Evolutionary conservation across 192 early-diverging fungal species (phyloP).

Genomic region (Podochytrium sp.): DNA sequence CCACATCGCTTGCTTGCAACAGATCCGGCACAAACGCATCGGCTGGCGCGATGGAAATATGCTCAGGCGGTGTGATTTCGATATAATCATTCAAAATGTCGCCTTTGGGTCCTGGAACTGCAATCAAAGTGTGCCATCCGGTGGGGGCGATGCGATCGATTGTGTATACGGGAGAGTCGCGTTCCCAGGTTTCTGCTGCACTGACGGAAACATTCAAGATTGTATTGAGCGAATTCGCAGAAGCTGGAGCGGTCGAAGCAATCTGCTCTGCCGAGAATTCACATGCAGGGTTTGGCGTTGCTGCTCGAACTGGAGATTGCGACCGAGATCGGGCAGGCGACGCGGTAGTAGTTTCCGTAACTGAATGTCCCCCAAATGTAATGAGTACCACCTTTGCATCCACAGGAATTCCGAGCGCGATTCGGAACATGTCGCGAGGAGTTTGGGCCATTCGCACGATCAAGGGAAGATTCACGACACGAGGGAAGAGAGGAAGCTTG

Average conservation of each 20-base stretch:
- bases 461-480: conserved; percentile 26
- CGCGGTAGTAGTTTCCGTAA: conserved; percentile 18
- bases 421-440: conserved; percentile 30
- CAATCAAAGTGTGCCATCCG: conserved; percentile 50
- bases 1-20: conserved; percentile 50
- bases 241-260: background rate
- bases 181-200: background rate
- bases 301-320: background rate
- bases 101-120: conserved; percentile 23
- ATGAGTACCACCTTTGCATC: conserved; percentile 45
- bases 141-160: conserved; percentile 38
- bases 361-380: conserved; percentile 51
- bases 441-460: conserved; percentile 41
- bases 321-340: background rate
- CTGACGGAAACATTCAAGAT: background rate
- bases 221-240: background rate
- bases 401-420: conserved; percentile 38
- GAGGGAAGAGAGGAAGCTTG: background rate
- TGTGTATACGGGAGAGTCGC: background rate
- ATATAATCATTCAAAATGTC: conserved; percentile 22
- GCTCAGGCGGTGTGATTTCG: background rate
- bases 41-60: conserved; percentile 13
- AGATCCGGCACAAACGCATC: conserved; percentile 52
- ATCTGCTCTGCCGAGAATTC: background rate
- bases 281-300: background rate